Conservation (phyloP, 768 basidiomycete genomes). For the Myochromella boudieri region DNA sequence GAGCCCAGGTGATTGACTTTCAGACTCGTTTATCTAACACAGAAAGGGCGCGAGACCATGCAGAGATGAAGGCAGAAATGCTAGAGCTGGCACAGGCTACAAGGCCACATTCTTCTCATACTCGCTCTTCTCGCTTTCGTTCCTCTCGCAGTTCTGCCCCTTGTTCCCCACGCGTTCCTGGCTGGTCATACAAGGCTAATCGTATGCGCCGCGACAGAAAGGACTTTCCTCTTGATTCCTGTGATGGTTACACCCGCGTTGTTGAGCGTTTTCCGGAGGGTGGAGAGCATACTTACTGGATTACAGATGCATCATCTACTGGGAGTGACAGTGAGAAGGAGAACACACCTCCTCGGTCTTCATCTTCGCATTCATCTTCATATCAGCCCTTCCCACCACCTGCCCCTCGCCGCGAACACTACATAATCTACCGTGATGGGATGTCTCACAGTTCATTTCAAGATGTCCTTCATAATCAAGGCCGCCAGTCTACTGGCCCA, state of each 20-base stretch:
- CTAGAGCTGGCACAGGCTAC: conserved; percentile 1
- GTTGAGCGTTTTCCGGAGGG: not conserved
- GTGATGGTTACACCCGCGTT: not conserved
- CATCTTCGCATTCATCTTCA: too few relatives aligned
- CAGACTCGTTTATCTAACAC: conserved; percentile 7
- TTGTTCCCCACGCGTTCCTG: too few relatives aligned
- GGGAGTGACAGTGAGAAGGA: conserved; percentile 1
- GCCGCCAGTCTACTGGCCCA: too few relatives aligned
- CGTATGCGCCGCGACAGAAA: not conserved
- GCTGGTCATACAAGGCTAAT: not conserved
- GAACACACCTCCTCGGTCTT: not conserved
- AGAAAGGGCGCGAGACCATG: conserved; percentile 12
- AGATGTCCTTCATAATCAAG: too few relatives aligned
- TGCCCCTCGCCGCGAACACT: too few relatives aligned
- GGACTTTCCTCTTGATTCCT: not conserved
- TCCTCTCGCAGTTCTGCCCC: too few relatives aligned
- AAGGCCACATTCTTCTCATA: too few relatives aligned
- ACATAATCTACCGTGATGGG: too few relatives aligned
- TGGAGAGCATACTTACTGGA: not conserved
- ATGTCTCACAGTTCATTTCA: too few relatives aligned
- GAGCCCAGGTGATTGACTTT: conserved; percentile 11
- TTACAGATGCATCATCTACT: not conserved
- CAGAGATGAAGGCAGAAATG: conserved; percentile 12
- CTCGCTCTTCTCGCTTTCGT: too few relatives aligned
- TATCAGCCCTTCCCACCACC: too few relatives aligned